These are phyloP conservation scores for Harrya chromipes DNA, from an alignment of 768 basidiomycete genomes.

Conservation along the genomic window DNA sequence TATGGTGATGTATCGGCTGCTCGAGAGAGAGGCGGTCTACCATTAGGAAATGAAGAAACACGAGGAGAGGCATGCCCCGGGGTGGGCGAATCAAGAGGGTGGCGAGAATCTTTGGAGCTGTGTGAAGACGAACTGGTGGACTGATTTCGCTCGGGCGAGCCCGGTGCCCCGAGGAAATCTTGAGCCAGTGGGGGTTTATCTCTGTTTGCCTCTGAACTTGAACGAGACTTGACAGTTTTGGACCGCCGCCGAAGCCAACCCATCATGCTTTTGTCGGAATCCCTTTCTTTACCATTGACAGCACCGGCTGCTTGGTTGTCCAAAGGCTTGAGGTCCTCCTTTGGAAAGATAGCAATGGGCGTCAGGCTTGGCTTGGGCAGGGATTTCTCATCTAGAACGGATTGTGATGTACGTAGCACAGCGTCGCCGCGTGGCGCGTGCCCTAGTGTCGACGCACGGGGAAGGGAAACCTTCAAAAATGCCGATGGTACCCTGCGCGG, in stretches of 20 bases:
- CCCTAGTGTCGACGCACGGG: conserved; percentile 13
- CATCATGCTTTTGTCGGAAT: conserved; percentile 40
- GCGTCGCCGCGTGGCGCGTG: conserved; percentile 16
- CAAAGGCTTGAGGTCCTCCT: conserved; percentile 23
- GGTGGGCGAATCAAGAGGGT: conserved; percentile 16
- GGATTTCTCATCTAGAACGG: conserved; percentile 24
- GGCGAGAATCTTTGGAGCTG: conserved; percentile 28
- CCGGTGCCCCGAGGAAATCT: conserved; percentile 6
- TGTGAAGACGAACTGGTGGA: conserved; percentile 20
- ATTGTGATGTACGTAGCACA: conserved; percentile 23
- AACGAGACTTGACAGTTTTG: conserved; percentile 22
- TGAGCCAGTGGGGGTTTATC: conserved; percentile 15
- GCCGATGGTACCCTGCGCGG: conserved; percentile 23
- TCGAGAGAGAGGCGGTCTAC: conserved; percentile 10
- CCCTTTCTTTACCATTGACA: conserved; percentile 31
- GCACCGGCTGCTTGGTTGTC: conserved; percentile 32
- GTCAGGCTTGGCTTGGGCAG: conserved; percentile 6
- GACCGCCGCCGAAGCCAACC: conserved; percentile 30
- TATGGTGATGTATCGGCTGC: background rate
- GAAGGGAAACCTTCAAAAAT: conserved; percentile 16
- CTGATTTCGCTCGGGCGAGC: conserved; percentile 22
- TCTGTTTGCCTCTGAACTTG: conserved; percentile 17
- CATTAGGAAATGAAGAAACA: conserved; percentile 11
- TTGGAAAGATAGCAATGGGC: conserved; percentile 18
- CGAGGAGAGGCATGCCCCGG: conserved; percentile 5